These are phyloP conservation scores for Ophiostoma montium DNA, from an alignment of 2,329 filamentous ascomycete species.

Conservation along the genomic window DNA sequence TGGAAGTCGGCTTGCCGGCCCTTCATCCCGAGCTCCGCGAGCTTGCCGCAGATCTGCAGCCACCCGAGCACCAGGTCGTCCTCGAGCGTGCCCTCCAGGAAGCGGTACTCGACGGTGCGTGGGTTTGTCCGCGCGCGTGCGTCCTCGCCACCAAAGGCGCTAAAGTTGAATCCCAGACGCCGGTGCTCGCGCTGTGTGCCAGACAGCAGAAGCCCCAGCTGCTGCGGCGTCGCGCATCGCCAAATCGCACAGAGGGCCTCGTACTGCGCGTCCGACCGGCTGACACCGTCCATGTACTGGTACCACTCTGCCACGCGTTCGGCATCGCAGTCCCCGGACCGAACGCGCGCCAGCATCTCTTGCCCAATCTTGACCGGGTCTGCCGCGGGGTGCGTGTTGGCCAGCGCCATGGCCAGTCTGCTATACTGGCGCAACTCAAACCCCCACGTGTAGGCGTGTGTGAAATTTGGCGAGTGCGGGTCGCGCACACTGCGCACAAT, in stretches of 20 bases:
- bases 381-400: not conserved
- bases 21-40: constrained; percentile 18
- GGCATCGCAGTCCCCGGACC: not conserved
- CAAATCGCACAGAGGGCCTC: constrained; percentile 20
- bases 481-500: constrained; percentile 23
- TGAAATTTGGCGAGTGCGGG: constrained; percentile 23
- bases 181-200: constrained; percentile 20
- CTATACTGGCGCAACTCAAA: constrained; percentile 20
- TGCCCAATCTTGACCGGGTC: constrained; percentile 4
- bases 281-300: constrained; percentile 9
- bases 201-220: constrained; percentile 24
- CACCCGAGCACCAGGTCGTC: constrained; percentile 20
- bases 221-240: constrained; percentile 15
- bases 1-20: constrained; percentile 7
- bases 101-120: constrained; percentile 25
- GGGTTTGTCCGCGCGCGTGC: constrained; percentile 21
- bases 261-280: constrained; percentile 7
- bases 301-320: constrained; percentile 12
- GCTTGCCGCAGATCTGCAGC: constrained; percentile 20
- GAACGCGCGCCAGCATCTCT: constrained; percentile 4
- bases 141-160: constrained; percentile 24
- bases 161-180: constrained; percentile 28
- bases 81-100: constrained; percentile 23
- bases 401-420: constrained; percentile 18
- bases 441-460: constrained; percentile 25